Conservation (phyloP, 208 protist genomes). For the Wallacemonas sp. region DNA sequence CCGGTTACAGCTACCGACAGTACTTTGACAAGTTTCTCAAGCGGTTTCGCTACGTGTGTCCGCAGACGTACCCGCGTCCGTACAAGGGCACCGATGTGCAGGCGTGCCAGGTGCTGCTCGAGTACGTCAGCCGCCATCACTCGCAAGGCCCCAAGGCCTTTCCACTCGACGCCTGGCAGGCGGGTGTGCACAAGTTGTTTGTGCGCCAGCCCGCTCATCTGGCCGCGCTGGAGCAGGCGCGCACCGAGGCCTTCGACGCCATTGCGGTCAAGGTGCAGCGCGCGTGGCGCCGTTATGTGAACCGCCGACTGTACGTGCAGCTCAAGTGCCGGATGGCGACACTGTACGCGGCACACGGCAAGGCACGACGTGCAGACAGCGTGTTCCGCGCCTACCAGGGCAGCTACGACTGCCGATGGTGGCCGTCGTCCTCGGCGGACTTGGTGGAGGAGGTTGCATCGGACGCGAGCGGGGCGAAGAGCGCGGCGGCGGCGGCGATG, state of each 20-base stretch:
- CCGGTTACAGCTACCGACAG: slow-evolving; percentile 93
- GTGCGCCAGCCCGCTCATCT: slow-evolving; percentile 93
- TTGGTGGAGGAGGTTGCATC: too few relatives aligned
- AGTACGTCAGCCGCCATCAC: slow-evolving; percentile 31
- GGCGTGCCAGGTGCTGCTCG: slow-evolving; percentile 73
- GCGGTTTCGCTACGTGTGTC: slow-evolving; percentile 84
- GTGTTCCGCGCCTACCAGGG: slow-evolving; percentile 81
- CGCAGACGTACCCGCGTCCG: slow-evolving; percentile 76
- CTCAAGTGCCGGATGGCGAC: slow-evolving; percentile 49
- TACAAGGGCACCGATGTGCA: slow-evolving; percentile 70
- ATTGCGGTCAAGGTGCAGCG: slow-evolving; percentile 87
- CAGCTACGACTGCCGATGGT: slow-evolving; percentile 58
- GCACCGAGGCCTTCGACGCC: slow-evolving; percentile 82
- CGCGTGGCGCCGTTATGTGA: slow-evolving; percentile 73
- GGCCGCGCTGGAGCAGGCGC: slow-evolving; percentile 84
- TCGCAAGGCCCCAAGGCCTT: slow-evolving; percentile 14
- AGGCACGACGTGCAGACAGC: slow-evolving; percentile 71
- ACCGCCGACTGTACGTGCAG: slow-evolving; percentile 55
- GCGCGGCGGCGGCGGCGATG: neutral
- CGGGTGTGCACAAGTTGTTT: slow-evolving; percentile 95
- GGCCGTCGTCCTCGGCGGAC: too few relatives aligned
- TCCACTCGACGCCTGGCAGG: slow-evolving; percentile 50
- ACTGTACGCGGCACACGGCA: slow-evolving; percentile 46
- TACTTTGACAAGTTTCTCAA: slow-evolving; percentile 94
- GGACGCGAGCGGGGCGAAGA: neutral